phyloP scores from a whole-genome alignment of 1,139 yeast genomes.

The Schizosaccharomyces versatilis region DNA sequence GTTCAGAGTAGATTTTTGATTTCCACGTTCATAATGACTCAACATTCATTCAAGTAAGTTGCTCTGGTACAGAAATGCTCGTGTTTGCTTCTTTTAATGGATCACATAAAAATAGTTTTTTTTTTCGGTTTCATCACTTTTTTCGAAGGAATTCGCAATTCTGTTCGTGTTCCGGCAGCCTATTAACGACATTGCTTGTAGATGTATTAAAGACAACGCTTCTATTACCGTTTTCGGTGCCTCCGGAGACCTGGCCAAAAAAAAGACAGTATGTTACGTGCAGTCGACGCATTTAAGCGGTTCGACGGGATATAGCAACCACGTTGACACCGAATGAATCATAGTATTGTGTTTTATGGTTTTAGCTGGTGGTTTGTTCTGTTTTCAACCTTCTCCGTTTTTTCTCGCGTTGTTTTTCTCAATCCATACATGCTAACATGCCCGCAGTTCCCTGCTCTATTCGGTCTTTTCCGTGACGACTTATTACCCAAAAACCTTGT shows the following conservation, averaged over 20 bases:
- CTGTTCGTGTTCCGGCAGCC: too few species aligned
- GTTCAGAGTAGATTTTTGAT: too few species aligned
- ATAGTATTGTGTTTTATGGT: not conserved
- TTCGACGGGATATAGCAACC: not conserved
- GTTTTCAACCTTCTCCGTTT: not conserved
- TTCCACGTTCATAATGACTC: too few species aligned
- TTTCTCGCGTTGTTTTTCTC: not conserved
- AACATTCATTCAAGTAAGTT: too few species aligned
- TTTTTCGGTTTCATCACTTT: too few species aligned
- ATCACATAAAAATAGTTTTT: too few species aligned
- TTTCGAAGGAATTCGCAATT: too few species aligned
- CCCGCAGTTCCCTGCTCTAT: conserved; percentile 22
- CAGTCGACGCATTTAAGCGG: not conserved
- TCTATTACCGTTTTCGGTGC: conserved; percentile 81
- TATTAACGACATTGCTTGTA: not conserved
- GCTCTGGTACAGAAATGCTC: too few species aligned
- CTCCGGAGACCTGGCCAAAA: conserved; percentile 89
- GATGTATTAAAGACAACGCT: conserved; percentile 1
- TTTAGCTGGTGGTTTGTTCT: not conserved
- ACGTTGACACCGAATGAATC: too few species aligned
- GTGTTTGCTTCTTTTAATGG: too few species aligned
- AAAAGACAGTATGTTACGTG: conserved; percentile 37
- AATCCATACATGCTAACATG: too few species aligned
- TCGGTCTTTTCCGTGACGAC: conserved; percentile 16
- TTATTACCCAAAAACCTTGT: conserved; percentile 26